Evolutionary conservation across 495 filamentous ascomycete genomes (phyloP).

Genomic region (Penicillium argentinense): DNA sequence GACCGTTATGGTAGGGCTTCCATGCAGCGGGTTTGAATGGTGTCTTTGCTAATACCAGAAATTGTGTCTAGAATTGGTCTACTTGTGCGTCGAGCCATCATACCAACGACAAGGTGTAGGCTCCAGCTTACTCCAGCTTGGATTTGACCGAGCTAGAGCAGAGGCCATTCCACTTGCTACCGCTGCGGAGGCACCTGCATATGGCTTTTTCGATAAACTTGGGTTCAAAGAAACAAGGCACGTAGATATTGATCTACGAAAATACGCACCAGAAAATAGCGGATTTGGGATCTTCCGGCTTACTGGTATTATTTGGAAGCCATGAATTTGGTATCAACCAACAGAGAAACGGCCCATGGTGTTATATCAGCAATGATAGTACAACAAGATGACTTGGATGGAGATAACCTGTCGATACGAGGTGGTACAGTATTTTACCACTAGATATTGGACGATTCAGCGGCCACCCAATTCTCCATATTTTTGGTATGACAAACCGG

Average conservation of each 20-base stretch:
- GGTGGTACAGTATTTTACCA: too few relatives aligned
- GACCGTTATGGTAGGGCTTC: too few relatives aligned
- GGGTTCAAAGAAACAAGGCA: slow-evolving; percentile 16
- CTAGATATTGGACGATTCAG: too few relatives aligned
- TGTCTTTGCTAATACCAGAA: too few relatives aligned
- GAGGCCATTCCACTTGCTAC: slow-evolving; percentile 8
- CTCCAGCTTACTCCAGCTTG: slow-evolving; percentile 9
- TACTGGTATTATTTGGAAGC: slow-evolving; percentile 16
- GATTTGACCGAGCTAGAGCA: slow-evolving; percentile 8
- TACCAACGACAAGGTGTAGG: slow-evolving; percentile 17
- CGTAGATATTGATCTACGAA: slow-evolving; percentile 20
- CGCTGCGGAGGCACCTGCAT: slow-evolving; percentile 17
- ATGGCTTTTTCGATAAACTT: slow-evolving; percentile 12
- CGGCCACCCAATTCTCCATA: too few relatives aligned
- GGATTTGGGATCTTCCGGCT: slow-evolving; percentile 23
- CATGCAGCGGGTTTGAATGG: too few relatives aligned
- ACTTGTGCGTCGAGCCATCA: slow-evolving; percentile 15
- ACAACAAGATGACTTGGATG: too few relatives aligned
- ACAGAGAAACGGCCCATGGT: not conserved
- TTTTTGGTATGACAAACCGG: too few relatives aligned
- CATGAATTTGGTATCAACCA: not conserved
- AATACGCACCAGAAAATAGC: slow-evolving; percentile 18
- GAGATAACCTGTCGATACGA: too few relatives aligned
- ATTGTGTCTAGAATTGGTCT: slow-evolving; percentile 16
- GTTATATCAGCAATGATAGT: too few relatives aligned